Conservation (phyloP, 306 rosid genomes). For the Senna siamea region DNA sequence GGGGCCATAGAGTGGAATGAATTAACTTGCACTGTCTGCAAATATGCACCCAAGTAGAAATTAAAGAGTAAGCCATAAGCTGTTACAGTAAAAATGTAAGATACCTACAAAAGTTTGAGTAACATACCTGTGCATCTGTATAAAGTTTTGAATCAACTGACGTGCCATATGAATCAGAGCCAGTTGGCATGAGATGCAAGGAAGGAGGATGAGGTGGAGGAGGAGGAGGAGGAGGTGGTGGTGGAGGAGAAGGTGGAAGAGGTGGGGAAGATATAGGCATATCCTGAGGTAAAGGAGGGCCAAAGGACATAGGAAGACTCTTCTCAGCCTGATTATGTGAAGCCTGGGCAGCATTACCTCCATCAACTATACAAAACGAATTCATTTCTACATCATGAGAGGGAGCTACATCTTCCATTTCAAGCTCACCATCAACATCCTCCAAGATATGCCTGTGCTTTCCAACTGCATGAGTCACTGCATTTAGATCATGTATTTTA, state of each 20-base stretch:
- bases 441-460: conserved; percentile 91
- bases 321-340: conserved; percentile 51
- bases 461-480: conserved; percentile 48
- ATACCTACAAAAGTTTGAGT: conserved; percentile 8
- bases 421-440: conserved; percentile 98
- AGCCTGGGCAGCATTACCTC: conserved; percentile 41
- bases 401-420: conserved; percentile 99
- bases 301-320: conserved; percentile 44
- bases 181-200: conserved; percentile 41
- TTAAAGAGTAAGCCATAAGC: conserved; percentile 30
- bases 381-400: conserved; percentile 64
- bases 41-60: conserved; percentile 32
- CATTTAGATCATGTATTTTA: conserved; percentile 50
- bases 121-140: conserved; percentile 60
- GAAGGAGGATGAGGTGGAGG: conserved; percentile 52
- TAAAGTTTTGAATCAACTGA: conserved; percentile 59
- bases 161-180: conserved; percentile 50
- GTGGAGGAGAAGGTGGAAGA: conserved; percentile 76
- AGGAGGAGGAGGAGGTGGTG: conserved; percentile 46
- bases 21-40: conserved; percentile 60
- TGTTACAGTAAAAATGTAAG: conserved; percentile 7
- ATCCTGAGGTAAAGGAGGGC: conserved; percentile 63
- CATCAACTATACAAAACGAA: conserved; percentile 48
- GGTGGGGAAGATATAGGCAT: conserved; percentile 72
- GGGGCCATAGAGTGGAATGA: conserved; percentile 51